Conservation (phyloP, 768 basidiomycete genomes). For the Cantharellus anzutake region DNA sequence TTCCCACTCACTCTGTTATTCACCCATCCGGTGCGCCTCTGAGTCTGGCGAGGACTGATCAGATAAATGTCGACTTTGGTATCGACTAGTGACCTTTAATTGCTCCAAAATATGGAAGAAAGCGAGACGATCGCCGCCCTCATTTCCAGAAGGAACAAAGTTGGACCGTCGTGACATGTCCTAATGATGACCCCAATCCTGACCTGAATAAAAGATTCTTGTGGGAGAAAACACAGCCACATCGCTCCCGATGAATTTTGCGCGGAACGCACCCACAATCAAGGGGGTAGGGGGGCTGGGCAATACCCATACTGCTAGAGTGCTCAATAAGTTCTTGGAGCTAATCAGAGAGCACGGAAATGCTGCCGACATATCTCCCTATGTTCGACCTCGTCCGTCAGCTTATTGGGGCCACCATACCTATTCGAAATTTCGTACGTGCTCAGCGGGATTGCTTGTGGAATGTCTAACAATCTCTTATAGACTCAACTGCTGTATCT, state of each 20-base stretch:
- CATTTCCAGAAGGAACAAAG: not conserved
- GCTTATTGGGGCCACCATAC: no score
- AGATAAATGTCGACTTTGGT: not conserved
- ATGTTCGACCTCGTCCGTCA: no score
- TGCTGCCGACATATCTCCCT: no score
- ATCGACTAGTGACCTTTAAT: slow-evolving; percentile 47
- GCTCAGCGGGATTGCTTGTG: no score
- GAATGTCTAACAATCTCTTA: no score
- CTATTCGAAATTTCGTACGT: no score
- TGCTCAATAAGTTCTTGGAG: no score
- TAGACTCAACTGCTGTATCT: not conserved
- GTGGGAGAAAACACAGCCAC: not conserved
- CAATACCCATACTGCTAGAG: no score
- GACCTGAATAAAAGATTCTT: not conserved
- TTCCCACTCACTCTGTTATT: slow-evolving; percentile 41
- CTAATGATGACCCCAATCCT: not conserved
- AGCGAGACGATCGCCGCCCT: slow-evolving; percentile 44
- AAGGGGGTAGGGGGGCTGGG: no score
- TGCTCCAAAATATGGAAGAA: slow-evolving; percentile 82
- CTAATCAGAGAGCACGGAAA: no score
- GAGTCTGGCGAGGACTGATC: slow-evolving; percentile 36
- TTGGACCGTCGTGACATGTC: not conserved
- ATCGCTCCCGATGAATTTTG: no score
- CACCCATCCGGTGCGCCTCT: slow-evolving; percentile 92
- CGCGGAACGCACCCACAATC: no score